A percentile compares a stretch with the other conserved stretches of the same genome.
phyloP scores from a whole-genome alignment of 345 rosid genomes.

The Eucalyptus rudis region DNA sequence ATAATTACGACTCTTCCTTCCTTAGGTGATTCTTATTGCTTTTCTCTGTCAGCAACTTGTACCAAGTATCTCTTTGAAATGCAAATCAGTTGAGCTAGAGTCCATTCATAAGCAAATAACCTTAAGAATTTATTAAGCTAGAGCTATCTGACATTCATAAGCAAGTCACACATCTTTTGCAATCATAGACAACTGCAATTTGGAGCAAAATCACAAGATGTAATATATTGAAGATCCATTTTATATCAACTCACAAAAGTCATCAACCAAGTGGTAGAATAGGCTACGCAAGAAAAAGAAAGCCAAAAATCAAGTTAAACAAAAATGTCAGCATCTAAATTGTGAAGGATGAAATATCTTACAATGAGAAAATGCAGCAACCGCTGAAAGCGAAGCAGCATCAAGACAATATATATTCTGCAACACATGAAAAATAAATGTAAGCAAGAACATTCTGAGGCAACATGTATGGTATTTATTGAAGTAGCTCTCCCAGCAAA shows the following conservation, averaged over 20 bases:
- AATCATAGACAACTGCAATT: not conserved
- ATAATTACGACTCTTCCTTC: not conserved
- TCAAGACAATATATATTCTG: slow-evolving; percentile 85
- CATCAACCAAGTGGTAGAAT: not conserved
- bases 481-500: not conserved
- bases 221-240: not conserved
- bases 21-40: not conserved
- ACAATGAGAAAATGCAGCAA: slow-evolving; percentile 72
- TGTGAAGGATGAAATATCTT: slow-evolving; percentile 5
- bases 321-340: not conserved
- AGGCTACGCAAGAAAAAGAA: not conserved
- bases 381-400: slow-evolving; percentile 83
- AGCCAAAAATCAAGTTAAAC: not conserved
- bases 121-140: not conserved
- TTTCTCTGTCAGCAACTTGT: not conserved
- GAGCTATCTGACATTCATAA: not conserved
- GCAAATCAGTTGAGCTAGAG: not conserved
- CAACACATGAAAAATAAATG: not conserved
- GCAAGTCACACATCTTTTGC: not conserved
- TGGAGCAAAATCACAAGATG: not conserved
- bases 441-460: not conserved
- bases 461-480: not conserved
- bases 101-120: not conserved
- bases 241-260: not conserved
- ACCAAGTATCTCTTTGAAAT: not conserved